These are phyloP conservation scores for Eutypa lata DNA, from an alignment of 2,329 filamentous ascomycete genomes.

Conservation along the genomic window DNA sequence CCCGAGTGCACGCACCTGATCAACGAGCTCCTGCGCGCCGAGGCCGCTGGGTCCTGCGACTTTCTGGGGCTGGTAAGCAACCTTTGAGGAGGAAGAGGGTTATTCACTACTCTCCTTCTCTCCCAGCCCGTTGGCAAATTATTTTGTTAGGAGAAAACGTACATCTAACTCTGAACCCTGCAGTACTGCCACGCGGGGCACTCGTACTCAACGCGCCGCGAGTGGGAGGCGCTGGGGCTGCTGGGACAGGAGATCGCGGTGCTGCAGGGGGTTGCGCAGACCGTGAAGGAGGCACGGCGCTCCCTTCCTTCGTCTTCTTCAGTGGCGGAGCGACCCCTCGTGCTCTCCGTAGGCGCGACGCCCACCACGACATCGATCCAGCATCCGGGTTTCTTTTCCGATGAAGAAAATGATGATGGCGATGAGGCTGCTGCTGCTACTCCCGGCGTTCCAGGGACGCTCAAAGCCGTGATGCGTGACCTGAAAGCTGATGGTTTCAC, in stretches of 20 bases:
- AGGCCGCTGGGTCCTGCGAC: conserved; percentile 32
- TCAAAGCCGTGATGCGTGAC: conserved; percentile 37
- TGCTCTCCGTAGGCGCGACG: conserved; percentile 72
- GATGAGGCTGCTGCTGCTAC: conserved; percentile 20
- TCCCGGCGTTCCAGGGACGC: conserved; percentile 26
- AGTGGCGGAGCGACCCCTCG: conserved; percentile 26
- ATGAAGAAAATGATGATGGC: conserved; percentile 21
- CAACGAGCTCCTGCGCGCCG: conserved; percentile 38
- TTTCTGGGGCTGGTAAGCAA: conserved; percentile 67
- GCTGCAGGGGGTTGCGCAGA: conserved; percentile 43
- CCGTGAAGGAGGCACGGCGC: conserved; percentile 19
- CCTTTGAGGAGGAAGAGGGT: too few relatives aligned
- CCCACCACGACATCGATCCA: conserved; percentile 68
- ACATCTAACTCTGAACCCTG: too few relatives aligned
- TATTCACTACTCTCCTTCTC: too few relatives aligned
- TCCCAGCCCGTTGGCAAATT: too few relatives aligned
- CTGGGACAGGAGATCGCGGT: conserved; percentile 59
- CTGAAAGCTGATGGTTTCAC: conserved; percentile 37
- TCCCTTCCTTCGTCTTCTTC: background rate
- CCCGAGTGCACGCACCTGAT: conserved; percentile 45
- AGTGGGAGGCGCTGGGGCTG: conserved; percentile 53
- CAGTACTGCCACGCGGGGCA: conserved; percentile 73
- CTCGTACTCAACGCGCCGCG: conserved; percentile 60
- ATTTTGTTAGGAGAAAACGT: too few relatives aligned
- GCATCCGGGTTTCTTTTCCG: conserved; percentile 38